A percentile compares a stretch with the other conserved stretches of the same genome.
These are phyloP conservation scores for Xylaria longipes DNA, from an alignment of 495 filamentous ascomycete species.

Conservation along the genomic window DNA sequence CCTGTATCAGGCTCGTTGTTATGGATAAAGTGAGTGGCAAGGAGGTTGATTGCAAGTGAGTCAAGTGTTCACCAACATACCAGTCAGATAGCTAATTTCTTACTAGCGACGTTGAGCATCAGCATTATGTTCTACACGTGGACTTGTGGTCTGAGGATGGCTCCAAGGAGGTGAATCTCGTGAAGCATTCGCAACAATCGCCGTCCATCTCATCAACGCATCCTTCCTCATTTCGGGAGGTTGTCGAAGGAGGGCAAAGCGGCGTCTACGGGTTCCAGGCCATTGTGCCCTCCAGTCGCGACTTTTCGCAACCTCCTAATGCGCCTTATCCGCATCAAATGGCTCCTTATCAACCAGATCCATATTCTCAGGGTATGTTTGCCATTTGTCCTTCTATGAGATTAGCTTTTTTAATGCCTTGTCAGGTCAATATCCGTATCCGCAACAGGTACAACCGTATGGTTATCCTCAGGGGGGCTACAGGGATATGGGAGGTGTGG, in stretches of 20 bases:
- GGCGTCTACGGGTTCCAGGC: slow-evolving; percentile 40
- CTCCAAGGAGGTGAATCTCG: slow-evolving; percentile 89
- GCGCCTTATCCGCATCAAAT: slow-evolving; percentile 43
- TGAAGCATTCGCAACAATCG: slow-evolving; percentile 84
- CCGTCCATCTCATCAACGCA: slow-evolving; percentile 89
- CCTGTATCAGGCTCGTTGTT: slow-evolving; percentile 86
- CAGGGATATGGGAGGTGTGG: slow-evolving; percentile 38
- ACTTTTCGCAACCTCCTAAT: slow-evolving; percentile 44
- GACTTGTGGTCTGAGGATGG: slow-evolving; percentile 90
- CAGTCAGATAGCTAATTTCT: slow-evolving; percentile 29
- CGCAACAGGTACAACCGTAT: slow-evolving; percentile 38
- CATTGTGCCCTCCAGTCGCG: slow-evolving; percentile 46
- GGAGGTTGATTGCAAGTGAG: slow-evolving; percentile 89
- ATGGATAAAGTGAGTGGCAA: slow-evolving; percentile 80
- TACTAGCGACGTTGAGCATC: slow-evolving; percentile 70
- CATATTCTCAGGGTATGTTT: slow-evolving; percentile 45
- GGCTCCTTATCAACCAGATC: slow-evolving; percentile 48
- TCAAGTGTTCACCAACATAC: slow-evolving; percentile 26
- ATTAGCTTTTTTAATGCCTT: slow-evolving; percentile 26
- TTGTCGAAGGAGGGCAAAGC: slow-evolving; percentile 40
- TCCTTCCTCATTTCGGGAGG: slow-evolving; percentile 73
- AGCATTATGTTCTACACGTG: slow-evolving; percentile 90
- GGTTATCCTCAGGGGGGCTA: slow-evolving; percentile 39
- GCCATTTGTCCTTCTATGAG: slow-evolving; percentile 37
- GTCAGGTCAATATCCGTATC: slow-evolving; percentile 50